Evolutionary conservation across 2,329 filamentous ascomycete genomes (phyloP).

Genomic region (Fusarium sp.): DNA sequence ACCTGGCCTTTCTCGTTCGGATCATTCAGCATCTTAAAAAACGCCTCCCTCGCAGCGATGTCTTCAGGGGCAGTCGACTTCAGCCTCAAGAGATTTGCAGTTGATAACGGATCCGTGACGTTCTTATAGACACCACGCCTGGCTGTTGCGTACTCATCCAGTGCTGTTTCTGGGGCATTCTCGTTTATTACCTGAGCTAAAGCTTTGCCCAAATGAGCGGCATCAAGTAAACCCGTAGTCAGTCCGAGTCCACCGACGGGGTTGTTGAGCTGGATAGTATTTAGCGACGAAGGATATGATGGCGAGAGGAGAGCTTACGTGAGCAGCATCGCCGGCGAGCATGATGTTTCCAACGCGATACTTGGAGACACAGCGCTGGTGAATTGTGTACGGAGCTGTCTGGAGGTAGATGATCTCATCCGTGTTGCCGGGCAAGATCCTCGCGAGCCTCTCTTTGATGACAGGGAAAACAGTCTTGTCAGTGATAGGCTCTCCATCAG

Average conservation of each 20-base stretch:
- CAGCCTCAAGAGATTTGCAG: neutral
- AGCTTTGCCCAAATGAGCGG: neutral
- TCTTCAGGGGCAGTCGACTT: neutral
- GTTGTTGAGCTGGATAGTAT: neutral
- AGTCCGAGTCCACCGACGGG: neutral
- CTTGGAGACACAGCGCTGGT: neutral
- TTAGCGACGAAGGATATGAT: neutral
- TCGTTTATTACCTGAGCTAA: fast-evolving
- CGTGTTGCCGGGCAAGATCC: neutral
- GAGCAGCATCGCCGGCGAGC: neutral
- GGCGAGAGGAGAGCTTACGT: neutral
- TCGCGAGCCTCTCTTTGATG: neutral
- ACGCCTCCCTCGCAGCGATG: neutral
- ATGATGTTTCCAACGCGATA: neutral
- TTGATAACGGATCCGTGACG: neutral
- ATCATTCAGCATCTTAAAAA: neutral
- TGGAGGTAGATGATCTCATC: neutral
- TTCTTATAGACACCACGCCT: neutral
- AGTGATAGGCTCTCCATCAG: neutral
- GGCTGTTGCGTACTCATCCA: neutral
- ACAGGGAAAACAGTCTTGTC: neutral
- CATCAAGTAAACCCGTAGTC: neutral
- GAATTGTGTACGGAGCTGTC: neutral
- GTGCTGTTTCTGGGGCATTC: neutral
- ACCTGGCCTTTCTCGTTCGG: neutral